Conservation (phyloP, 1,284 basidiomycete genomes). For the Earliella scabrosa region DNA sequence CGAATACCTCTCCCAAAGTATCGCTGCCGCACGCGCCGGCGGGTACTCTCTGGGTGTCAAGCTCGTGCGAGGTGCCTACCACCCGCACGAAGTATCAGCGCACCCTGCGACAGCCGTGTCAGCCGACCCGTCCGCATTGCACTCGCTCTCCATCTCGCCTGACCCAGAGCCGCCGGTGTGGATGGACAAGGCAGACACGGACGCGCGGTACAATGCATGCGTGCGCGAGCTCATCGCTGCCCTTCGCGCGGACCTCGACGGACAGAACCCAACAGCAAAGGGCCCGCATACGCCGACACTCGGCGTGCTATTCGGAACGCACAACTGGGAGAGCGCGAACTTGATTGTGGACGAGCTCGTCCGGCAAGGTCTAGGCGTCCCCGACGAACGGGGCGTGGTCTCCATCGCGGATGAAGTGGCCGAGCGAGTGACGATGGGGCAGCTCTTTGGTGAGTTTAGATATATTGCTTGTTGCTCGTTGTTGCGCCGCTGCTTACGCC, state of each 20-base stretch:
- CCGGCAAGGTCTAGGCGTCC: conserved; percentile 55
- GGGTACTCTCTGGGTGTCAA: conserved; percentile 90
- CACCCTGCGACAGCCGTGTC: conserved; percentile 36
- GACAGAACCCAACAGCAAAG: not conserved
- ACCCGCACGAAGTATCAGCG: conserved; percentile 73
- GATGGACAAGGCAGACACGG: conserved; percentile 74
- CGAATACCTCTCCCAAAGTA: conserved; percentile 64
- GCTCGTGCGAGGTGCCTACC: conserved; percentile 95
- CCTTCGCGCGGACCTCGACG: conserved; percentile 50
- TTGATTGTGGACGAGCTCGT: conserved; percentile 68
- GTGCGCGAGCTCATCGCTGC: conserved; percentile 64
- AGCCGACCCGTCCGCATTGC: conserved; percentile 32
- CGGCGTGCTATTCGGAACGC: conserved; percentile 85
- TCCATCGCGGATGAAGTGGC: conserved; percentile 55
- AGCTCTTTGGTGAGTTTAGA: conserved; percentile 74
- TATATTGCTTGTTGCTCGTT: not conserved
- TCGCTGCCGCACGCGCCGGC: conserved; percentile 71
- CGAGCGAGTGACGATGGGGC: conserved; percentile 78
- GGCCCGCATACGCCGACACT: conserved; percentile 46
- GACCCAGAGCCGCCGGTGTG: conserved; percentile 71
- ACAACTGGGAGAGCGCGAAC: conserved; percentile 75
- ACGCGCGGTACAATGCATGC: conserved; percentile 79
- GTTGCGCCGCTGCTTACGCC: not conserved
- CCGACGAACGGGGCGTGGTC: conserved; percentile 35
- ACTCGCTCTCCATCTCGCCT: conserved; percentile 52